These are phyloP conservation scores for Ustulina deusta DNA, from an alignment of 2,329 filamentous ascomycete species.

Conservation along the genomic window DNA sequence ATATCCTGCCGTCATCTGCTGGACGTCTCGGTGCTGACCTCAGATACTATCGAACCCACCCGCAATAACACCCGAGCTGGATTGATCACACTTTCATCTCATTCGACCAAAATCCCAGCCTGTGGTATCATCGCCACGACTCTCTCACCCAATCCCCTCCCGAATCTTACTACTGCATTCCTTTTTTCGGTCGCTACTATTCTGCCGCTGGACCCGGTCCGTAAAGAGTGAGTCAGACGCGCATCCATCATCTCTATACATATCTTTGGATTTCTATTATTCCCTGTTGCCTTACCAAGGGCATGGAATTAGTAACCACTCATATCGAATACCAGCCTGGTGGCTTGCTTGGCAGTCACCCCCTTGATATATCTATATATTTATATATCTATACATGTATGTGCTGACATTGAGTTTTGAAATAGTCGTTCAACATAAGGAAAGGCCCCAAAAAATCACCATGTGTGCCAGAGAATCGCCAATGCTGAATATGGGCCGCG, in stretches of 20 bases:
- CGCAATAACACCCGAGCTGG: conserved; percentile 39
- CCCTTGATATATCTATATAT: conserved; percentile 7
- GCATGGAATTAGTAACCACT: conserved; percentile 34
- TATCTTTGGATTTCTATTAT: conserved; percentile 41
- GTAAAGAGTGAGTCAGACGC: conserved; percentile 53
- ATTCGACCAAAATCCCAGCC: conserved; percentile 49
- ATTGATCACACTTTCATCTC: conserved; percentile 38
- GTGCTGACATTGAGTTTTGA: conserved; percentile 40
- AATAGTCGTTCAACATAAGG: conserved; percentile 20
- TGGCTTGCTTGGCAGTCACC: conserved; percentile 25
- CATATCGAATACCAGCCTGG: conserved; percentile 28
- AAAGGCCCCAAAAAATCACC: conserved; percentile 30
- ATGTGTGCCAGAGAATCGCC: conserved; percentile 50
- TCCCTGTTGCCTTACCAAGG: conserved; percentile 28
- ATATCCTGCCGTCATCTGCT: conserved; percentile 47
- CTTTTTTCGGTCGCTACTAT: conserved; percentile 45
- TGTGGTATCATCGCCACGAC: conserved; percentile 49
- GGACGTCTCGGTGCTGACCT: conserved; percentile 52
- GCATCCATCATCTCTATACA: conserved; percentile 39
- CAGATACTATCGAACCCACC: conserved; percentile 47
- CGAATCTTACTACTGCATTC: conserved; percentile 36
- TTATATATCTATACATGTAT: conserved; percentile 39
- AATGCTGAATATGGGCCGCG: conserved; percentile 53
- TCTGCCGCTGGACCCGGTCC: conserved; percentile 48
- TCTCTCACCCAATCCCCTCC: conserved; percentile 48